phyloP scores from a whole-genome alignment of 179 eudicot genomes.

The Amaranthus tricolor region DNA sequence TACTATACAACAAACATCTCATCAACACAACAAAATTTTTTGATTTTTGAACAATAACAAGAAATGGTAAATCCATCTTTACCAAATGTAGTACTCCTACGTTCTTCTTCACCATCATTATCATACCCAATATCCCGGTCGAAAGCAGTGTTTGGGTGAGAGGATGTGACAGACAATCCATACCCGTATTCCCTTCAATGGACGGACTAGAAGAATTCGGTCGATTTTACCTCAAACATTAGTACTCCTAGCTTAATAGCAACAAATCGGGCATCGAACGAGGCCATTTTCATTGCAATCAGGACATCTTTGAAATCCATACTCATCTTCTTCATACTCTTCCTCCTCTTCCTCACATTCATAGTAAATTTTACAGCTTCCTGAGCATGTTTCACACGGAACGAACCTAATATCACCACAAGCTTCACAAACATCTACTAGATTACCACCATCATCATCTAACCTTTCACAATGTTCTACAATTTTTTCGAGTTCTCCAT shows the following conservation, averaged over 20 bases:
- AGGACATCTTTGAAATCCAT: constrained; percentile 82
- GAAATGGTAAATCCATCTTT: constrained; percentile 8
- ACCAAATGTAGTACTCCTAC: constrained; percentile 1
- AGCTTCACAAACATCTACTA: constrained; percentile 52
- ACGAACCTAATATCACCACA: constrained; percentile 88
- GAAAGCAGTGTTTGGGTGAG: background rate
- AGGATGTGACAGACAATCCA: no score
- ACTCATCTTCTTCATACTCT: constrained; percentile 45
- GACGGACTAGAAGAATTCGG: no score
- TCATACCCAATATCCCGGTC: no score
- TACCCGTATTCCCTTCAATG: no score
- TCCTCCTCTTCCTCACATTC: constrained; percentile 44
- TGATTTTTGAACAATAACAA: background rate
- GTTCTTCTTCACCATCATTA: no score
- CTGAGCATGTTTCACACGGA: constrained; percentile 90
- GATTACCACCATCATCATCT: constrained; percentile 31
- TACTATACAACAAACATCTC: constrained; percentile 39
- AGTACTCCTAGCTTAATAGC: constrained; percentile 33
- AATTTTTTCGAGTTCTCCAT: constrained; percentile 61
- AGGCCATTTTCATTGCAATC: constrained; percentile 97
- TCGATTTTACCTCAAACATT: no score
- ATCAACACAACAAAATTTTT: constrained; percentile 13
- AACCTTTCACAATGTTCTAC: constrained; percentile 47
- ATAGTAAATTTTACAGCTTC: constrained; percentile 80
- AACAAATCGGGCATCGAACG: constrained; percentile 75